phyloP scores from a whole-genome alignment of 176 grass and related monocot genomes.

The Triticum turgidum region DNA sequence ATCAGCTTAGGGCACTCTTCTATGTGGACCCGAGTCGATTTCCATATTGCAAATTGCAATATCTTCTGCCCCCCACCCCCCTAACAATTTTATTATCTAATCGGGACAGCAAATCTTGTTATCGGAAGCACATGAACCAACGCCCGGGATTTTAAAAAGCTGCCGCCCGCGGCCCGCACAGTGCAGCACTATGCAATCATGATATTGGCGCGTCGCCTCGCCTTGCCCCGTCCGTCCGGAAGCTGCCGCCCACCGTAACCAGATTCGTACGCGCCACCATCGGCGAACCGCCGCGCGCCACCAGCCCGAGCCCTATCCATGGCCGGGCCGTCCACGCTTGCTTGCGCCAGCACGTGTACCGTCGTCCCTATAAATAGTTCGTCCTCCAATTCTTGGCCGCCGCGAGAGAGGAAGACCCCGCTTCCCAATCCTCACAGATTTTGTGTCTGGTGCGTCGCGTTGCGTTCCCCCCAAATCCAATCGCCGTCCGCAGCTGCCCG shows the following conservation, averaged over 20 bases:
- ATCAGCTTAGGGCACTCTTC: no score
- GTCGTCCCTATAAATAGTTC: conserved; percentile 12
- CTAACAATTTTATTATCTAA: not conserved
- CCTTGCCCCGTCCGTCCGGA: not conserved
- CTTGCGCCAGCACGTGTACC: not conserved
- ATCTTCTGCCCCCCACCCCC: not conserved
- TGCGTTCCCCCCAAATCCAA: not conserved
- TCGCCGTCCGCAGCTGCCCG: not conserved
- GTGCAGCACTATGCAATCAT: not conserved
- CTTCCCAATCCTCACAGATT: not conserved
- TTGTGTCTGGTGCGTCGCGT: not conserved
- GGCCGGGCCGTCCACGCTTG: conserved; percentile 20
- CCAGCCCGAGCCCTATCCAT: not conserved
- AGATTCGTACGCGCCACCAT: not conserved
- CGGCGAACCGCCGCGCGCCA: not conserved
- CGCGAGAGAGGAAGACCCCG: not conserved
- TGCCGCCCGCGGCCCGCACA: not conserved
- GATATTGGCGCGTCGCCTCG: not conserved
- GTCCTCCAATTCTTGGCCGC: conserved; percentile 23
- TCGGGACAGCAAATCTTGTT: not conserved
- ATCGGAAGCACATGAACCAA: not conserved
- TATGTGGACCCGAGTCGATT: no score
- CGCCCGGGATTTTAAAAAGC: not conserved
- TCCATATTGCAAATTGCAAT: not conserved
- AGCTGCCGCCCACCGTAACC: conserved; percentile 6